phyloP scores from a whole-genome alignment of 2,329 filamentous ascomycete genomes.

The Pseudocercospora ulei region DNA sequence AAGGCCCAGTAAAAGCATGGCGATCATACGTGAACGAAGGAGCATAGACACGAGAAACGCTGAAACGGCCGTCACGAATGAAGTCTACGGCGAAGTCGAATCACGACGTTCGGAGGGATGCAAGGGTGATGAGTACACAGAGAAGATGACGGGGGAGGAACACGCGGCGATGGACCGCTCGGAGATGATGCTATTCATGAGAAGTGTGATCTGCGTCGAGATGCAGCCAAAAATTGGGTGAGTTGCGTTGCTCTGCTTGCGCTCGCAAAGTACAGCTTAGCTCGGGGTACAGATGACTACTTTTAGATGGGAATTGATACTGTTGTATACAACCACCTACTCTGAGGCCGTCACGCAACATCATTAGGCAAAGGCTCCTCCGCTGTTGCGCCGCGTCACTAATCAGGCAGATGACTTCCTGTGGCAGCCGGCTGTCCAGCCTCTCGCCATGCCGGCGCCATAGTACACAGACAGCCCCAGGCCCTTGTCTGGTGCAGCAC shows the following conservation, averaged over 20 bases:
- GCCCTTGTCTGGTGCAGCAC: no score
- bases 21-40: background rate
- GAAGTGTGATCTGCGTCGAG: background rate
- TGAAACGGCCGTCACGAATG: conserved; percentile 11
- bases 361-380: background rate
- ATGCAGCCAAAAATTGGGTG: conserved; percentile 1
- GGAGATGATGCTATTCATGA: background rate
- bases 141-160: background rate
- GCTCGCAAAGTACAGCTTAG: conserved; percentile 7
- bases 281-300: conserved; percentile 3
- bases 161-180: background rate
- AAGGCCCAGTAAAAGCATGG: conserved; percentile 49
- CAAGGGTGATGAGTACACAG: background rate
- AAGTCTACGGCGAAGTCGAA: background rate
- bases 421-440: no score
- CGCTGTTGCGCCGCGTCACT: no score
- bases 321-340: background rate
- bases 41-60: conserved; percentile 10
- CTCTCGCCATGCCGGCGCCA: no score
- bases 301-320: background rate
- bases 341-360: background rate
- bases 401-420: no score
- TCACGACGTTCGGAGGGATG: background rate
- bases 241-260: conserved; percentile 4
- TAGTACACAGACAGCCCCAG: no score